Base-by-base conservation (phyloP, 2,329 filamentous ascomycete species). In the Colletotrichum sp. region DNA sequence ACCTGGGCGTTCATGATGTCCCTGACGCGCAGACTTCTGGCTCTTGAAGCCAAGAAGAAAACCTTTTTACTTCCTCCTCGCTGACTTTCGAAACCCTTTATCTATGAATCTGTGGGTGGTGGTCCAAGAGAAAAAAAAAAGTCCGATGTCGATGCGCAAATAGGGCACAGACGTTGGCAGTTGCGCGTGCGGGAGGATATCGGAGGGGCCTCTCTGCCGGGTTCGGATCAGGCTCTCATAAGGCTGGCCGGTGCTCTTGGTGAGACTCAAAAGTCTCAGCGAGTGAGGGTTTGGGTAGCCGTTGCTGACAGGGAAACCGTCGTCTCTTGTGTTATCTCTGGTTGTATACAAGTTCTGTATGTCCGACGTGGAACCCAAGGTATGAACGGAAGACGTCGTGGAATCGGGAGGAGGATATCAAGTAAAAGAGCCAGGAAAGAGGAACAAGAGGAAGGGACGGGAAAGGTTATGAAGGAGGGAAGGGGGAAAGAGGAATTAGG, bases 1-100 rank as follows among this genome's bases (percentile, higher is more conserved):
- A 91, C 88, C 82, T 91, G 89, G 73, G 89, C 89, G 79, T 89
- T 90, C 90, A 91, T 91, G 78, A 76, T 86, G 81, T 36, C 49
- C 24, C 71, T 28, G n/a, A 2, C 32, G 55, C 34, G 57, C 57
- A 73, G 18, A 39, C 63, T 60, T n/a, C 70, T 32, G 65, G 59
- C 64, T 26, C 39, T 39, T 12, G 24, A 63, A 59, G 30, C 57
- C 74, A 34, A 71, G 36, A 69, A 60, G 57, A 71, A 71, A 28
- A 18, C 44, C n/a, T 39, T 60, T 24, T 28, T 24, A 28, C 30
- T 32, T 21, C 34, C 63, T 68, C 36, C 26, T 21, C 21, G 6
- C 30, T 28, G 57, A 32, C n/a, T 21, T 62, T 21, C n/a, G 6
- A 21, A 59, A 18, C 26, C 39, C 16, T 32, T 44, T 76, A 10